These are phyloP conservation scores for Collybia mongolica DNA, from an alignment of 768 basidiomycete genomes.

Conservation along the genomic window DNA sequence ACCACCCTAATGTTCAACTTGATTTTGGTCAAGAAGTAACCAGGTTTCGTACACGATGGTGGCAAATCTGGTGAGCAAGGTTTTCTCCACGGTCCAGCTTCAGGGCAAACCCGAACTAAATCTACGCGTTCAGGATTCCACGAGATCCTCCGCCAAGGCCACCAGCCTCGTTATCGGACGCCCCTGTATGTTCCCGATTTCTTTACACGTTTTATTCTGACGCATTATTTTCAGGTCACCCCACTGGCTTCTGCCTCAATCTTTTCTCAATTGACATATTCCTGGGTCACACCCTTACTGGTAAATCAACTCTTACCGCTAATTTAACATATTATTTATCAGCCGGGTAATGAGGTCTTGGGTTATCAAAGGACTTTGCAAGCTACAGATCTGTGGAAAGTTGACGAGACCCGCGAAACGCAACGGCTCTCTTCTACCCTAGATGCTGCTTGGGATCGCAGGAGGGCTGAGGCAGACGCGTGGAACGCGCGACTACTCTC, in stretches of 20 bases:
- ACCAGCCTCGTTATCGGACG: slow-evolving; percentile 54
- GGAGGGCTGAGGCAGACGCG: slow-evolving; percentile 46
- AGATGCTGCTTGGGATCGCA: slow-evolving; percentile 50
- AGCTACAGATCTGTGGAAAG: slow-evolving; percentile 72
- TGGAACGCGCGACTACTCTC: slow-evolving; percentile 52
- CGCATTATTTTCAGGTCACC: slow-evolving; percentile 34
- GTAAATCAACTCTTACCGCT: slow-evolving; percentile 20
- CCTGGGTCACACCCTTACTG: slow-evolving; percentile 66
- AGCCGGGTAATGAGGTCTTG: slow-evolving; percentile 33
- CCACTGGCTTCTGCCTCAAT: slow-evolving; percentile 60
- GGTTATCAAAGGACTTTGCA: slow-evolving; percentile 75
- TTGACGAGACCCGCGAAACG: slow-evolving; percentile 50
- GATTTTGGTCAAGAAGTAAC: slow-evolving; percentile 39
- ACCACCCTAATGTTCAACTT: slow-evolving; percentile 28
- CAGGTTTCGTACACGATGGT: slow-evolving; percentile 46
- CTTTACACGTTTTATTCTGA: not conserved
- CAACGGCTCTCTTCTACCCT: slow-evolving; percentile 50
- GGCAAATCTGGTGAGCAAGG: slow-evolving; percentile 49
- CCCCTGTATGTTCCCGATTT: slow-evolving; percentile 30
- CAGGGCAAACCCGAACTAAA: not conserved
- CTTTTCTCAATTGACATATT: slow-evolving; percentile 59
- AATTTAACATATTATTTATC: not conserved
- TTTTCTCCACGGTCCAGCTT: not conserved
- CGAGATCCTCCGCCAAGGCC: slow-evolving; percentile 57
- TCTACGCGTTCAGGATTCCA: slow-evolving; percentile 46